A percentile compares a stretch with the other conserved stretches of the same genome.
Conservation (phyloP, 1,139 yeast species). For the Nakaseomyces nivariensis region DNA sequence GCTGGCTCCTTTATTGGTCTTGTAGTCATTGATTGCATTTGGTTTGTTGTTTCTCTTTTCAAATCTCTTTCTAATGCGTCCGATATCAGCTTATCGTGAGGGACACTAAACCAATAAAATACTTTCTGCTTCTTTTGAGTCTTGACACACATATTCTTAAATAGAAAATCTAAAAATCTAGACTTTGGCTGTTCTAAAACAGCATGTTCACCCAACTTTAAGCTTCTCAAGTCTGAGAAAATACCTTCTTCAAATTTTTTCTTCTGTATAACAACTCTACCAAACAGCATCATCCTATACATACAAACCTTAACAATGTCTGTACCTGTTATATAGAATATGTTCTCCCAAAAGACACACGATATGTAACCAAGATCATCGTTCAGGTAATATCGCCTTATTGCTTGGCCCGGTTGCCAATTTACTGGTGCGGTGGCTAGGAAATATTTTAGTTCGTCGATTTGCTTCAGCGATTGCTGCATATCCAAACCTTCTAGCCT, state of each 20-base stretch:
- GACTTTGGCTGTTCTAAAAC: conserved; percentile 83
- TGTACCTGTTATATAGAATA: conserved; percentile 88
- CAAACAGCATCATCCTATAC: conserved; percentile 83
- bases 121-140: conserved; percentile 97
- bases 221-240: conserved; percentile 77
- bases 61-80: conserved; percentile 92
- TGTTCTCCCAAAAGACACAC: conserved; percentile 86
- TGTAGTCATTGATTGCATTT: conserved; percentile 44
- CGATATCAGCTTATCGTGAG: conserved; percentile 84
- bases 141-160: conserved; percentile 76
- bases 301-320: conserved; percentile 90
- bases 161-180: conserved; percentile 71
- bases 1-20: conserved; percentile 53
- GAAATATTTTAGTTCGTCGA: conserved; percentile 74
- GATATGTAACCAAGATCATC: conserved; percentile 86
- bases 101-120: conserved; percentile 93
- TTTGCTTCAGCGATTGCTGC: conserved; percentile 15
- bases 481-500: not conserved
- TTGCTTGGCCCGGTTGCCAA: conserved; percentile 85
- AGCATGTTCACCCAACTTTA: conserved; percentile 85
- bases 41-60: conserved; percentile 58
- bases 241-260: conserved; percentile 97
- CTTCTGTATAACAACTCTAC: conserved; percentile 71
- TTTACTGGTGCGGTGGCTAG: conserved; percentile 89
- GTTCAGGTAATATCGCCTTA: conserved; percentile 74